Evolutionary conservation across 2,329 filamentous ascomycete species (phyloP), one percentile per base, ranked within the genome.

Genomic region (Phoma sp.): DNA sequence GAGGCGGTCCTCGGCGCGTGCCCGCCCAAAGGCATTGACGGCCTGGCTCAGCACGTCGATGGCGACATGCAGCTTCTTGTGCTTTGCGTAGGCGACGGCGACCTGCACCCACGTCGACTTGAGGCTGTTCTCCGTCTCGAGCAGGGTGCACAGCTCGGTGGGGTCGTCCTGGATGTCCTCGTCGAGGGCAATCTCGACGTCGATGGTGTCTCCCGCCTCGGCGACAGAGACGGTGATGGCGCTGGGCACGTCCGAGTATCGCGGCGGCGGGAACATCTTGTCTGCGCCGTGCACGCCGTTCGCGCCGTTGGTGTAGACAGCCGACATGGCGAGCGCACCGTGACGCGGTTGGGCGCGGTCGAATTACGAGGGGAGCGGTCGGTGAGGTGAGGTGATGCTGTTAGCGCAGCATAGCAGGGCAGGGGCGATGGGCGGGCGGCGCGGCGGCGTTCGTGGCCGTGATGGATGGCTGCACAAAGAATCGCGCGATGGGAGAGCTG

Each of bases 21-120:
- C 83, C 66, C 86, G 87, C 50, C 82, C 83, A 67, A 92, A 86
- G 65, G 90, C 91, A 56, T 84, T 83, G 64, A 91, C 81, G 42
- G 91, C 92, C 67, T 91, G 89, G 42, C 87, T 86, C 63, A 89
- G 76, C 48, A 89, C 86, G 58, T 88, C 86, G 56, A 89, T 84
- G 45, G 86, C 87, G 78, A 95, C 90, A 71, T 97, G 93, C 58
- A 95, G 86, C 78, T 96, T 96, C 71, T 89, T 88, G 78, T 96
- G 92, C 79, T 98, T 99, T 33, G 95, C 93, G 72, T 99, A 99
- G 40, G 93, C 93, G 54, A 98, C 83, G 34, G 96, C 91, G 62
- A 98, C 95, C n/a, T 92, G 93, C 82, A 99, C 93, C 96, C 96
- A 99, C 65, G 96, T 96, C 46, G 88, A 91, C 68, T 93, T 92